These are phyloP conservation scores for bread wheat (Triticum aestivum) DNA, from an alignment of 176 grass and related monocot genomes.

Conservation along the genomic window IWGSC_CS_RefSeq_v2.1 NC_057800.1:25748517-25749016, in stretches of 20 bases:
- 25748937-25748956: slow-evolving; percentile 46
- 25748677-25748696: slow-evolving; percentile 43
- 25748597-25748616: slow-evolving; percentile 70
- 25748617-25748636: slow-evolving; percentile 51
- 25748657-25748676: slow-evolving; percentile 40
- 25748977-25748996: slow-evolving; percentile 65
- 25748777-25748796: slow-evolving; percentile 87
- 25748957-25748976: not conserved
- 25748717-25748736: slow-evolving; percentile 55
- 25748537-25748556: slow-evolving; percentile 46
- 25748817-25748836: slow-evolving; percentile 38
- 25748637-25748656: slow-evolving; percentile 65
- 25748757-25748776: slow-evolving; percentile 71
- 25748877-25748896: slow-evolving; percentile 64
- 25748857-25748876: slow-evolving; percentile 65
- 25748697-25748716: slow-evolving; percentile 3
- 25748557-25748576: slow-evolving; percentile 96
- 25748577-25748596: slow-evolving; percentile 66
- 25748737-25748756: slow-evolving; percentile 81
- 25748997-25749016: slow-evolving; percentile 56
- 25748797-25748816: slow-evolving; percentile 64
- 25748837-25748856: slow-evolving; percentile 46
- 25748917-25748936: slow-evolving; percentile 88
- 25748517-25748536: slow-evolving; percentile 77
- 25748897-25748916: slow-evolving; percentile 71